Percentiles rank a stretch among this genome's conserved stretches.
Evolutionary conservation across 306 rosid genomes (phyloP).

Genomic region (Fagus crenata): DNA sequence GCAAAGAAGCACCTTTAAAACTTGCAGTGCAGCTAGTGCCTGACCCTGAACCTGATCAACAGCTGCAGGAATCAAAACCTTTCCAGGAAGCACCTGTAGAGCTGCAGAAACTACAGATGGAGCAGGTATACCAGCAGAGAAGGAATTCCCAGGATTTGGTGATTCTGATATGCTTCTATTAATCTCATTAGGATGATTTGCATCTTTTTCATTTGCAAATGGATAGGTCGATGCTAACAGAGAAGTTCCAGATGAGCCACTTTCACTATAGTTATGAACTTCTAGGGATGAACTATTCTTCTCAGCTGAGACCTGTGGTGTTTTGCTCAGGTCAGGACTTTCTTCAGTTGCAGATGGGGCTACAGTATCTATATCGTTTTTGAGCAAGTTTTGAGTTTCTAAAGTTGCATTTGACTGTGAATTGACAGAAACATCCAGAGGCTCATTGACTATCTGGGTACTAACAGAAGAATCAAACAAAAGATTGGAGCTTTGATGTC

Average conservation of each 20-base stretch:
- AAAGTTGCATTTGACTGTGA: conserved; percentile 39
- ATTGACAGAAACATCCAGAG: conserved; percentile 35
- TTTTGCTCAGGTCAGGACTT: conserved; percentile 40
- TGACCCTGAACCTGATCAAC: conserved; percentile 98
- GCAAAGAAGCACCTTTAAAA: conserved; percentile 63
- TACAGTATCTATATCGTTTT: conserved; percentile 37
- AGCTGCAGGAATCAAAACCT: conserved; percentile 89
- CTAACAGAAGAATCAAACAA: conserved; percentile 31
- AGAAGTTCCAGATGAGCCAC: conserved; percentile 33
- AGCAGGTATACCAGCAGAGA: conserved; percentile 93
- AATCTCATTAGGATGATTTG: conserved; percentile 33
- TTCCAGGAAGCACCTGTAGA: conserved; percentile 74
- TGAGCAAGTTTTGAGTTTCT: conserved; percentile 40
- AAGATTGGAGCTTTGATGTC: conserved; percentile 32
- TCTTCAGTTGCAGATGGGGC: conserved; percentile 41
- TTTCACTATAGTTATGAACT: conserved; percentile 38
- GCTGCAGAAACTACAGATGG: conserved; percentile 84
- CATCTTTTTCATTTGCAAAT: conserved; percentile 41
- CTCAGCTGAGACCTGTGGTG: conserved; percentile 41
- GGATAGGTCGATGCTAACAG: conserved; percentile 34
- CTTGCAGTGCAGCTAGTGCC: conserved; percentile 90
- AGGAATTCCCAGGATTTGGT: conserved; percentile 54
- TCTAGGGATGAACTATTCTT: conserved; percentile 47
- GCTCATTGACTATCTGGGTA: conserved; percentile 32
- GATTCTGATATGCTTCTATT: conserved; percentile 50